Percentiles rank a stretch among this genome's conserved stretches.
phyloP scores from a whole-genome alignment of 345 rosid genomes.

The Aquilaria yunnanensis region DNA sequence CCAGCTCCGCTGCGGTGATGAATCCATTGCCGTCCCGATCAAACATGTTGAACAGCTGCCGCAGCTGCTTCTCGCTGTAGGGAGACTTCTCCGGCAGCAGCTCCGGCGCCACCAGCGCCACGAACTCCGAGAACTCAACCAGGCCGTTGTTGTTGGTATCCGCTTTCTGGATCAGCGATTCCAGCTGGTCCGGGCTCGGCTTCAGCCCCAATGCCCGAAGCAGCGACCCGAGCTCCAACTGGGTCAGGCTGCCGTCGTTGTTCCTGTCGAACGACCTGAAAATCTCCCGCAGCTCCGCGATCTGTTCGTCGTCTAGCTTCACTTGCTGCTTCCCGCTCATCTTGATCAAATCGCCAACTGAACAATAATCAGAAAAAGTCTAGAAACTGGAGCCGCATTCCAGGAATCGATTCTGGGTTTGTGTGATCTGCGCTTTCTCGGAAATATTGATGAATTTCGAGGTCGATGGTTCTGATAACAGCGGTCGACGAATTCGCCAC shows the following conservation, averaged over 20 bases:
- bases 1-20: constrained; percentile 77
- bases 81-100: constrained; percentile 61
- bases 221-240: constrained; percentile 82
- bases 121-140: constrained; percentile 81
- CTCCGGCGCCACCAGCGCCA: constrained; percentile 74
- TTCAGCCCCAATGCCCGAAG: constrained; percentile 70
- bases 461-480: background rate
- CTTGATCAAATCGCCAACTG: background rate
- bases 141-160: constrained; percentile 83
- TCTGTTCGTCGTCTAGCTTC: constrained; percentile 71
- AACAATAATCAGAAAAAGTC: background rate
- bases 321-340: constrained; percentile 46
- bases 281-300: constrained; percentile 69
- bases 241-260: constrained; percentile 85
- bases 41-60: constrained; percentile 57
- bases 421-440: background rate
- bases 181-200: constrained; percentile 72
- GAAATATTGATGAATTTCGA: background rate
- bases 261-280: constrained; percentile 83
- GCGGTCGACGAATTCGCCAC: background rate
- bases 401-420: background rate
- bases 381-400: background rate
- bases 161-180: constrained; percentile 57
- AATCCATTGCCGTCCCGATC: constrained; percentile 78
- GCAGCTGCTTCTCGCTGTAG: constrained; percentile 68